Percentiles rank a stretch among this genome's conserved stretches.
Evolutionary conservation across 331 rosid genomes (phyloP).

Genomic region (Arachis monticola): DNA sequence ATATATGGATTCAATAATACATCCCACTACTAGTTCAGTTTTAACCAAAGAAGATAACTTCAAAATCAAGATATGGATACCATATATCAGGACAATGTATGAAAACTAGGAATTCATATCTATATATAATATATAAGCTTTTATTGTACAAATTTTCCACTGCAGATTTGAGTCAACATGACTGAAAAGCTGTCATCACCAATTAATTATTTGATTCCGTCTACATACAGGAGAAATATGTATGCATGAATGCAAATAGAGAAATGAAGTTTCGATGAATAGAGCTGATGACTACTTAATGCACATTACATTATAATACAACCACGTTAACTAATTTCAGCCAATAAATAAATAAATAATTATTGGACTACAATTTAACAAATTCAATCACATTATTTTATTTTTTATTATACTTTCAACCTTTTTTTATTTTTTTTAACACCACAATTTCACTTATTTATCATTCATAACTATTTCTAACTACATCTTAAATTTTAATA

Average conservation of each 20-base stretch:
- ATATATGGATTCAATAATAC: background rate
- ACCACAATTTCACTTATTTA: too few species aligned
- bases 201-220: slow-evolving; percentile 20
- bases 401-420: too few species aligned
- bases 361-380: too few species aligned
- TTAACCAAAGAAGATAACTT: slow-evolving; percentile 29
- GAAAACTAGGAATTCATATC: slow-evolving; percentile 17
- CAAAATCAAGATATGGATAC: slow-evolving; percentile 36
- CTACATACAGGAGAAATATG: slow-evolving; percentile 29
- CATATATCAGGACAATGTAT: slow-evolving; percentile 37
- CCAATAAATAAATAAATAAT: too few species aligned
- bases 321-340: too few species aligned
- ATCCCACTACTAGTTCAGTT: background rate
- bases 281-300: too few species aligned
- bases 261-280: slow-evolving; percentile 31
- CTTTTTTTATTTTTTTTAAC: too few species aligned
- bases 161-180: slow-evolving; percentile 36
- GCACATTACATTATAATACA: too few species aligned
- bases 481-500: too few species aligned
- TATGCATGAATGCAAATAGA: slow-evolving; percentile 45
- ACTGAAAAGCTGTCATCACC: slow-evolving; percentile 40
- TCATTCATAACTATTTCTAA: too few species aligned
- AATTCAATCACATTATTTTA: too few species aligned
- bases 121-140: background rate
- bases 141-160: slow-evolving; percentile 25